phyloP scores from a whole-genome alignment of 176 grass and related monocot genomes.

The Juncus effusus region DNA sequence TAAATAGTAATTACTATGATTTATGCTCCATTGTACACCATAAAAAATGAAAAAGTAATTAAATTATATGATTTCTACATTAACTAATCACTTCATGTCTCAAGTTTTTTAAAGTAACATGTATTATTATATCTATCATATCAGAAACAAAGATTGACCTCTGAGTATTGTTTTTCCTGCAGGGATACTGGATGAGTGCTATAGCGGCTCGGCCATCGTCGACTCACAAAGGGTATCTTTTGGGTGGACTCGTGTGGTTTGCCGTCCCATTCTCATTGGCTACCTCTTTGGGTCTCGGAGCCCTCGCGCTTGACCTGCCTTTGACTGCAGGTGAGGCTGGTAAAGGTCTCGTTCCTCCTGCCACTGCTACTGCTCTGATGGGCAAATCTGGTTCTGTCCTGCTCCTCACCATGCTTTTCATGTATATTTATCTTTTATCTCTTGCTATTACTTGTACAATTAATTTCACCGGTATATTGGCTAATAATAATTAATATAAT shows the following conservation, averaged over 20 bases:
- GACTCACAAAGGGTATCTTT: slow-evolving; percentile 69
- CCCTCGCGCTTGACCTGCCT: slow-evolving; percentile 65
- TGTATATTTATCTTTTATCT: slow-evolving; percentile 30
- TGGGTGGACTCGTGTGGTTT: slow-evolving; percentile 73
- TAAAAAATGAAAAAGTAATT: too few relatives aligned
- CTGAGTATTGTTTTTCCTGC: neutral
- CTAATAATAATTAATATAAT: too few relatives aligned
- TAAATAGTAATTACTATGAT: too few relatives aligned
- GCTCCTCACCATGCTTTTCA: slow-evolving; percentile 80
- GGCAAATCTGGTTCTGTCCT: slow-evolving; percentile 65
- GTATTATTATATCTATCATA: too few relatives aligned
- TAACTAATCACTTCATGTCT: too few relatives aligned
- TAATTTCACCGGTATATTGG: too few relatives aligned
- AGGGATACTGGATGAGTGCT: slow-evolving; percentile 84
- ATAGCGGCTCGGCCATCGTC: slow-evolving; percentile 68
- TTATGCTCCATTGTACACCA: too few relatives aligned
- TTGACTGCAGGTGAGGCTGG: slow-evolving; percentile 46
- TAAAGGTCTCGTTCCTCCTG: slow-evolving; percentile 62
- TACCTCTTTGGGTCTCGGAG: slow-evolving; percentile 62
- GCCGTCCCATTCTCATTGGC: slow-evolving; percentile 72
- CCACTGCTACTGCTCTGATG: slow-evolving; percentile 60
- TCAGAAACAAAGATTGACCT: too few relatives aligned
- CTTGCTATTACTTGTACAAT: neutral
- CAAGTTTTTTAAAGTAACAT: too few relatives aligned
- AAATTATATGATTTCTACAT: too few relatives aligned